These are phyloP conservation scores for Teratosphaeria nubilosa DNA, from an alignment of 2,329 filamentous ascomycete genomes.

Conservation along the genomic window DNA sequence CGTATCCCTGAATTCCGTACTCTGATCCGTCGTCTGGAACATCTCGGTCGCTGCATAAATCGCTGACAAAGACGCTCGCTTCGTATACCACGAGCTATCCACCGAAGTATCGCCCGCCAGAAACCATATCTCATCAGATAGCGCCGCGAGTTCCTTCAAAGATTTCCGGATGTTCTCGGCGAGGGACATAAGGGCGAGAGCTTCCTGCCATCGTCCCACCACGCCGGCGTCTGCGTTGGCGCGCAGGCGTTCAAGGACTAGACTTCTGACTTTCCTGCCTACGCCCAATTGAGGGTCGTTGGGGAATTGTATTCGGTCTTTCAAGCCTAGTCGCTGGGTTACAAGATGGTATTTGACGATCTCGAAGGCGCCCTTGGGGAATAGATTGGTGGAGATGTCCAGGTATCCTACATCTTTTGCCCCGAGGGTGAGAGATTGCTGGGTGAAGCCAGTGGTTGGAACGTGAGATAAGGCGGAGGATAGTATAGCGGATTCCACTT, in stretches of 20 bases:
- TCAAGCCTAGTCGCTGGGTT: slow-evolving; percentile 52
- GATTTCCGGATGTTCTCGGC: slow-evolving; percentile 67
- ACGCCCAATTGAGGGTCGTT: slow-evolving; percentile 29
- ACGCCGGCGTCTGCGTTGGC: slow-evolving; percentile 56
- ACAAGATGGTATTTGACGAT: slow-evolving; percentile 71
- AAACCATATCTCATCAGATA: slow-evolving; percentile 89
- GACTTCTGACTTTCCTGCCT: slow-evolving; percentile 54
- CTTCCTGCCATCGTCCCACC: slow-evolving; percentile 77
- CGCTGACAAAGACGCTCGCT: slow-evolving; percentile 50
- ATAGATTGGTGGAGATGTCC: slow-evolving; percentile 73
- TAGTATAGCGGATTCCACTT: slow-evolving; percentile 66
- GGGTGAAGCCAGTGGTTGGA: slow-evolving; percentile 72
- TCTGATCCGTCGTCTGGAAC: slow-evolving; percentile 86
- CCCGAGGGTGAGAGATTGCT: slow-evolving; percentile 61
- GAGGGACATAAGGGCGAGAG: slow-evolving; percentile 81
- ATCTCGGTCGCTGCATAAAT: slow-evolving; percentile 69
- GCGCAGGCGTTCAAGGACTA: slow-evolving; percentile 68
- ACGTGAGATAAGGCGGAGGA: slow-evolving; percentile 72
- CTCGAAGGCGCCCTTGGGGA: slow-evolving; percentile 70
- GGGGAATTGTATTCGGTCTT: slow-evolving; percentile 36
- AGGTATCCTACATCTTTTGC: slow-evolving; percentile 77
- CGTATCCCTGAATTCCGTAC: slow-evolving; percentile 63
- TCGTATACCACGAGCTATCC: slow-evolving; percentile 81
- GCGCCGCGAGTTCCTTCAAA: slow-evolving; percentile 63
- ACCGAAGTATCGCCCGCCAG: slow-evolving; percentile 73